Conservation (phyloP, 805 yeast species). For the Clavispora asparagi region DNA sequence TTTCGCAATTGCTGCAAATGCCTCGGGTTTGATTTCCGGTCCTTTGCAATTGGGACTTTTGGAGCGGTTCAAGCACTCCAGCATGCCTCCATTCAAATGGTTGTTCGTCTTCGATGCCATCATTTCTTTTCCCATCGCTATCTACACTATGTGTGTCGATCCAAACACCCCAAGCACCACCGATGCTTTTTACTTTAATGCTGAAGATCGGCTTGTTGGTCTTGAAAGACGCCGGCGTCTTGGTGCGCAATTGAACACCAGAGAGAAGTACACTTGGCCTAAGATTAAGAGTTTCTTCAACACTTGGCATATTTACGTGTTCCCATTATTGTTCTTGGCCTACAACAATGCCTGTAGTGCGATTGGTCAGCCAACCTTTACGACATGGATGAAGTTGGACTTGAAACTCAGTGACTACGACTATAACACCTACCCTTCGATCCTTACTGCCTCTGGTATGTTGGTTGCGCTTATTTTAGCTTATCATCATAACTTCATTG, state of each 20-base stretch:
- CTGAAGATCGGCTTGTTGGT: constrained; percentile 33
- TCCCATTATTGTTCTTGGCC: constrained; percentile 37
- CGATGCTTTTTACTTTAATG: constrained; percentile 25
- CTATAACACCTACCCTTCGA: constrained; percentile 40
- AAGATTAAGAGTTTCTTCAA: constrained; percentile 38
- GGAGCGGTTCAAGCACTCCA: constrained; percentile 16
- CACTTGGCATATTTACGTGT: constrained; percentile 46
- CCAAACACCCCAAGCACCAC: constrained; percentile 34
- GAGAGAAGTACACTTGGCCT: constrained; percentile 35
- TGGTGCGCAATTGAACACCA: constrained; percentile 34
- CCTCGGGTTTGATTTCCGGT: constrained; percentile 27
- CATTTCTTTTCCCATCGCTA: constrained; percentile 28
- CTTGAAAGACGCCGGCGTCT: constrained; percentile 36
- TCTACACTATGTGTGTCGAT: constrained; percentile 28
- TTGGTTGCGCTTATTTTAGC: constrained; percentile 30
- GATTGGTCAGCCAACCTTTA: constrained; percentile 37
- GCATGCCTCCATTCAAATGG: constrained; percentile 29
- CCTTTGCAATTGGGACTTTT: constrained; percentile 28
- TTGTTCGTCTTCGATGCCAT: constrained; percentile 30
- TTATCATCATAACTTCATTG: constrained; percentile 32
- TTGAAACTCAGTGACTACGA: constrained; percentile 25
- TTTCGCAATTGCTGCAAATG: constrained; percentile 25
- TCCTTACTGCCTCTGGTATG: constrained; percentile 34
- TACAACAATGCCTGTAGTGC: constrained; percentile 34
- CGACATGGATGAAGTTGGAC: constrained; percentile 40